Conservation (phyloP, 1,284 basidiomycete genomes). For the Psilocybe mexicana region DNA sequence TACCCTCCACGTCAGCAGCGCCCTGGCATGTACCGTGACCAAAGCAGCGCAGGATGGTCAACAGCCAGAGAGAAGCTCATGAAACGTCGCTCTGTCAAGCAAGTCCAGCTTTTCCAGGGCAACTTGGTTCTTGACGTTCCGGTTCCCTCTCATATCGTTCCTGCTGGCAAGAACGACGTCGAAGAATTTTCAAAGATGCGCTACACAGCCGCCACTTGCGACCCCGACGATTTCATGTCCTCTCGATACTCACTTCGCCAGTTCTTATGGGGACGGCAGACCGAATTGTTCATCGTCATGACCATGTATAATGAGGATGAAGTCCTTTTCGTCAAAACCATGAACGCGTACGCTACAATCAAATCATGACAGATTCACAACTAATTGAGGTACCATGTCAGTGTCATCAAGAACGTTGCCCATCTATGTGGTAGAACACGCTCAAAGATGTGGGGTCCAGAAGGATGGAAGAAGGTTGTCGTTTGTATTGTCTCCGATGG, state of each 20-base stretch:
- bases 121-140: constrained; percentile 83
- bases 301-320: constrained; percentile 98
- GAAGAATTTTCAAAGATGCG: constrained; percentile 87
- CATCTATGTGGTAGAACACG: constrained; percentile 79
- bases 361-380: constrained; percentile 8
- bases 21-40: constrained; percentile 48
- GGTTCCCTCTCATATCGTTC: constrained; percentile 78
- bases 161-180: constrained; percentile 55
- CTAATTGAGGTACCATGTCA: constrained; percentile 28
- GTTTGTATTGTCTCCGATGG: constrained; percentile 93
- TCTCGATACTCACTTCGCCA: constrained; percentile 81
- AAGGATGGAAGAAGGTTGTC: constrained; percentile 95
- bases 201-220: constrained; percentile 92
- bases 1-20: constrained; percentile 58
- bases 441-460: constrained; percentile 92
- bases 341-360: constrained; percentile 70
- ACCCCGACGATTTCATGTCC: constrained; percentile 86
- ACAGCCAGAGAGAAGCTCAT: constrained; percentile 73
- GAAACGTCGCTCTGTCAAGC: constrained; percentile 76
- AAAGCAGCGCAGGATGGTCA: constrained; percentile 62
- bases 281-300: constrained; percentile 95
- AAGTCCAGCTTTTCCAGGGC: constrained; percentile 80
- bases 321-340: constrained; percentile 79
- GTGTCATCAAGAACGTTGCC: constrained; percentile 88
- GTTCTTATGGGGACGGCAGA: constrained; percentile 82